Base-by-base conservation (phyloP, 306 rosid genomes). In the Lagenaria siceraria region DNA sequence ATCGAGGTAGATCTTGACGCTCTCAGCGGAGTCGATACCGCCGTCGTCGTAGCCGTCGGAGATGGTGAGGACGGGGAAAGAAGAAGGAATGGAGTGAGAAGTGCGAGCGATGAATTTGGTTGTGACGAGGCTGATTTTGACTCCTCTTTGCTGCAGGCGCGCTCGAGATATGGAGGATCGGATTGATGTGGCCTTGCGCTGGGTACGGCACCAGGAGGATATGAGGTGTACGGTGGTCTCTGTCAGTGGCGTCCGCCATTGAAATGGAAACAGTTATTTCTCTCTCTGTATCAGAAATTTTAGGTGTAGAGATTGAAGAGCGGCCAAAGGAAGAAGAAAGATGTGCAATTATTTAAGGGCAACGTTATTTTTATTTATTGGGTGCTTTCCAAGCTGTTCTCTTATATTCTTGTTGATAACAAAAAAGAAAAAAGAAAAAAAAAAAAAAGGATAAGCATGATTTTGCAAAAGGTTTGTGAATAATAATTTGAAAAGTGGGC, bases 161-260 rank as follows among this genome's bases (percentile, higher is more conserved):
- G n/a, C 65, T 82, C 4, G 85, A 78, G 79, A 82, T 64, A 33
- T 82, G 85, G 54, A 78, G 77, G 77, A 82, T 64, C 43, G 85
- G 85, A 35, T 65, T 82, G 56, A 82, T 55, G 69, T 78, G 85
- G 77, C 85, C 80, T 33, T 68, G 81, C 43, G 27, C 53, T 22
- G 61, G 78, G 48, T 61, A 53, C 2, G 74, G 70, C 4, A 64
- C 31, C 6, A 29, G 24, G 14, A 73, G 17, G 14, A 73, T 27
- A 27, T 73, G 77, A 31, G 71, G 46, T 13, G 48, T 25, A 3
- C 71, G 71, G 71, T 51, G 11, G 48, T 18, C 24, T 31, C 14
- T 19, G 12, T 12, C 10, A 1, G 8, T 13, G 35, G 8, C 33
- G 35, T 64, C 22, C 71, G 21, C 71, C 71, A 64, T 64, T 17